Conservation (phyloP, 2,329 filamentous ascomycete genomes). For the Phaeosphaeriaceae sp. region DNA sequence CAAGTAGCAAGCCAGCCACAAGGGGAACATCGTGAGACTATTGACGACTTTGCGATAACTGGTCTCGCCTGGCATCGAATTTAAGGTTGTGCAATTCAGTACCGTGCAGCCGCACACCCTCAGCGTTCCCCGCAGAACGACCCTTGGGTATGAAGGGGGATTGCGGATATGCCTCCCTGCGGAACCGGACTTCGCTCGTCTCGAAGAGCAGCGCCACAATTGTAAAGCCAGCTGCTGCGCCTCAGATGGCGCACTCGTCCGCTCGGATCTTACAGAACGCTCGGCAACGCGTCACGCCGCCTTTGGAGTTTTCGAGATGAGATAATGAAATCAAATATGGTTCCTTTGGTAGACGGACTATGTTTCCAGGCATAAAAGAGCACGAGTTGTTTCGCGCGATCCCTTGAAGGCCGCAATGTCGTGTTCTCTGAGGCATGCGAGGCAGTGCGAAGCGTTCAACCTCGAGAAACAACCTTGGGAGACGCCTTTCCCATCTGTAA, state of each 20-base stretch:
- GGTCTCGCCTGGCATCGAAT: constrained; percentile 6
- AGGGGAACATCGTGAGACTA: constrained; percentile 33
- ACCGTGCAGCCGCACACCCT: constrained; percentile 1
- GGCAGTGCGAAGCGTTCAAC: neutral
- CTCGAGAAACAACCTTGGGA: neutral
- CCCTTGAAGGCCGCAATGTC: constrained; percentile 20
- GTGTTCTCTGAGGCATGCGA: constrained; percentile 22
- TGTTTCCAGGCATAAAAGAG: constrained; percentile 7
- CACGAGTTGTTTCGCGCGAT: constrained; percentile 26
- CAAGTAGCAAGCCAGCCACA: constrained; percentile 36
- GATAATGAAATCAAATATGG: constrained; percentile 7
- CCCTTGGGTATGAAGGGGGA: constrained; percentile 3
- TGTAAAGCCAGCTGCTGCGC: constrained; percentile 21
- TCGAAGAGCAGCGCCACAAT: constrained; percentile 22
- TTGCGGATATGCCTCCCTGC: constrained; percentile 8
- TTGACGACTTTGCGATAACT: constrained; percentile 21
- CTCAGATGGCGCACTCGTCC: constrained; percentile 15
- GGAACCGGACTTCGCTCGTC: constrained; percentile 6
- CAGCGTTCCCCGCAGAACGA: constrained; percentile 25
- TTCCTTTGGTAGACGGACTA: neutral
- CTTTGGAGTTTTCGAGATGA: constrained; percentile 3
- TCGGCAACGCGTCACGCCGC: constrained; percentile 14
- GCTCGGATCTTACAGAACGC: neutral
- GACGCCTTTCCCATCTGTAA: neutral
- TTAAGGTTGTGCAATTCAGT: neutral